phyloP scores from a whole-genome alignment of 2,329 filamentous ascomycete genomes.

The Coniochaeta ligniaria region DNA sequence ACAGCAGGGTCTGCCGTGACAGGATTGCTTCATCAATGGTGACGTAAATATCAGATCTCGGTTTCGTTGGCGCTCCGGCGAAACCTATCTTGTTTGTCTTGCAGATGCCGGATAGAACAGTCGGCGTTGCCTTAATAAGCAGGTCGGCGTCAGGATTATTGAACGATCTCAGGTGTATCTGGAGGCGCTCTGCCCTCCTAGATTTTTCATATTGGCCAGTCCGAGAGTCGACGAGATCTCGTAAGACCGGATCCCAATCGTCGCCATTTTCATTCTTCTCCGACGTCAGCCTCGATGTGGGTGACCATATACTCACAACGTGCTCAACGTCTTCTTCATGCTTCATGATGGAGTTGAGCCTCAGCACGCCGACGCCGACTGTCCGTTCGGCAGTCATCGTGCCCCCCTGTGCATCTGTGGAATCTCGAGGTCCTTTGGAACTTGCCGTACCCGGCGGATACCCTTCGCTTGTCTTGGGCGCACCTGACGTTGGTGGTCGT shows the following conservation, averaged over 20 bases:
- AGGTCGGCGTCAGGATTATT: slow-evolving; percentile 68
- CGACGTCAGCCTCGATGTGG: slow-evolving; percentile 43
- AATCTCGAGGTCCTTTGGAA: slow-evolving; percentile 34
- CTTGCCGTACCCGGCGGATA: slow-evolving; percentile 48
- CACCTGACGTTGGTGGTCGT: slow-evolving; percentile 21
- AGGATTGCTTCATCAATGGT: slow-evolving; percentile 76
- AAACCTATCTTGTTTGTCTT: slow-evolving; percentile 90
- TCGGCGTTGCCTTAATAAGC: slow-evolving; percentile 81
- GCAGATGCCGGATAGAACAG: slow-evolving; percentile 71
- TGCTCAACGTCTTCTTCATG: slow-evolving; percentile 67
- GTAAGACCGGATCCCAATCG: slow-evolving; percentile 67
- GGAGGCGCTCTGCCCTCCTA: slow-evolving; percentile 65
- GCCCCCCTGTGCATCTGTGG: slow-evolving; percentile 21
- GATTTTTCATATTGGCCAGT: slow-evolving; percentile 71
- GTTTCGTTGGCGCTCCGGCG: slow-evolving; percentile 80
- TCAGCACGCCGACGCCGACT: slow-evolving; percentile 70
- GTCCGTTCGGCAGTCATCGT: slow-evolving; percentile 55
- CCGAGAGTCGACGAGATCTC: slow-evolving; percentile 64
- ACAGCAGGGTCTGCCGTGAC: slow-evolving; percentile 65
- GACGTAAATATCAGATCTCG: slow-evolving; percentile 90
- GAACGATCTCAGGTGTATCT: slow-evolving; percentile 75
- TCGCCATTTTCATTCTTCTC: slow-evolving; percentile 53
- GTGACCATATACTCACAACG: slow-evolving; percentile 70
- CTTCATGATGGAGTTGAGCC: slow-evolving; percentile 68
- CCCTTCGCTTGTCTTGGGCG: slow-evolving; percentile 37